Evolutionary conservation across 1,284 basidiomycete genomes (phyloP).

Genomic region (Marasmius sp.): DNA sequence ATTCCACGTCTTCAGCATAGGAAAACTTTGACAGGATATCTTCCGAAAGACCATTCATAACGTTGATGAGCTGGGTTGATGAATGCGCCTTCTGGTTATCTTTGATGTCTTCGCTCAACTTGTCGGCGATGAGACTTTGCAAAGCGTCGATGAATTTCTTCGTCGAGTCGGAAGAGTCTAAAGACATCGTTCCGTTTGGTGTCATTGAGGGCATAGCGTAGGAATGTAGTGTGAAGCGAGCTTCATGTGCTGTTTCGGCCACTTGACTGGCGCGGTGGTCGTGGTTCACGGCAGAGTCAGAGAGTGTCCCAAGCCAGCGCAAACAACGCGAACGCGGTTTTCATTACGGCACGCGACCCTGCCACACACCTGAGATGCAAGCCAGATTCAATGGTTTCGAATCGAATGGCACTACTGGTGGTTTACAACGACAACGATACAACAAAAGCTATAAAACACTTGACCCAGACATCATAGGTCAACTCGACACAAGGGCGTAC

Average conservation of each 20-base stretch:
- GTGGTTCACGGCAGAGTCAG: neutral
- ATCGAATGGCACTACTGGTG: too few species aligned
- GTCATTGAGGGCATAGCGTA: neutral
- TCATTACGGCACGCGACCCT: neutral
- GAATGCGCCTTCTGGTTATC: neutral
- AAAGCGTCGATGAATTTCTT: neutral
- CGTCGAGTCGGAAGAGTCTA: neutral
- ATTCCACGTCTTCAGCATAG: neutral
- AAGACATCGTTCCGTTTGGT: neutral
- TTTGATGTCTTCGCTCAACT: neutral
- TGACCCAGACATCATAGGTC: too few species aligned
- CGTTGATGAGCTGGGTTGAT: neutral
- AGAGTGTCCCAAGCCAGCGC: neutral
- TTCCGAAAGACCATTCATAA: neutral
- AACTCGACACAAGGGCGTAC: too few species aligned
- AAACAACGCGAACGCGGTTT: neutral
- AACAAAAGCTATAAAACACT: too few species aligned
- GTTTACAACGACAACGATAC: too few species aligned
- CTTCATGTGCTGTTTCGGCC: neutral
- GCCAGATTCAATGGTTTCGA: too few species aligned
- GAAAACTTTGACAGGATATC: neutral
- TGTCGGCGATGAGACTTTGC: neutral
- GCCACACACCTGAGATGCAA: too few species aligned
- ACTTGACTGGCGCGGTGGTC: neutral
- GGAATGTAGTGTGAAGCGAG: neutral